Evolutionary conservation across 2,329 filamentous ascomycete species (phyloP).

Genomic region (Diaporthe destruens): DNA sequence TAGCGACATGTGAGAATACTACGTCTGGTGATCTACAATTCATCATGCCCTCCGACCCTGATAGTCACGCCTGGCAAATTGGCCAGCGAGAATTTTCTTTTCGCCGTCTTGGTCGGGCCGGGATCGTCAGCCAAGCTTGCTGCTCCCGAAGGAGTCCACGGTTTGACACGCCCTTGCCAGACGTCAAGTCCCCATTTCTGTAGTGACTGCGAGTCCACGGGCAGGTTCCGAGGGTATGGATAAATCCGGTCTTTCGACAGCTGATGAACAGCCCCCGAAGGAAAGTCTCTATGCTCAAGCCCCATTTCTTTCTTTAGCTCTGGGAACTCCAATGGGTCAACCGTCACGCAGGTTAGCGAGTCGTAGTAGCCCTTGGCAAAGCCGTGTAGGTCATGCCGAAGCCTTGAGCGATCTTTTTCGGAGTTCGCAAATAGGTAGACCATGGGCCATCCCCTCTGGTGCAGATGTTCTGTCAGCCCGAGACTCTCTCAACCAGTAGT

Average conservation of each 20-base stretch:
- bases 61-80: constrained; percentile 45
- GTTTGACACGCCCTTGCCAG: constrained; percentile 52
- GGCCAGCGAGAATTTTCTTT: constrained; percentile 41
- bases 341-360: constrained; percentile 51
- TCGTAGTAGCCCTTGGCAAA: constrained; percentile 53
- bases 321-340: constrained; percentile 54
- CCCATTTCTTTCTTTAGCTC: constrained; percentile 51
- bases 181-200: constrained; percentile 55
- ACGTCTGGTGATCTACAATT: constrained; percentile 31
- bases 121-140: constrained; percentile 45
- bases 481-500: background rate
- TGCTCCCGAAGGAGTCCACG: constrained; percentile 51
- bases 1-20: no score
- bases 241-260: constrained; percentile 52
- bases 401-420: constrained; percentile 47
- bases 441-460: constrained; percentile 53
- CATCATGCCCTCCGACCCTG: constrained; percentile 43
- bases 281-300: constrained; percentile 47
- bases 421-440: constrained; percentile 54
- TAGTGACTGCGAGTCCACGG: constrained; percentile 48
- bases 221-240: constrained; percentile 50
- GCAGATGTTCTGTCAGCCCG: constrained; percentile 15
- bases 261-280: constrained; percentile 53
- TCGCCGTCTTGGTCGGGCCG: constrained; percentile 45
- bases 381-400: constrained; percentile 48